Conservation (phyloP, 192 early-diverging fungal species). For the Coemansia sp. region DNA sequence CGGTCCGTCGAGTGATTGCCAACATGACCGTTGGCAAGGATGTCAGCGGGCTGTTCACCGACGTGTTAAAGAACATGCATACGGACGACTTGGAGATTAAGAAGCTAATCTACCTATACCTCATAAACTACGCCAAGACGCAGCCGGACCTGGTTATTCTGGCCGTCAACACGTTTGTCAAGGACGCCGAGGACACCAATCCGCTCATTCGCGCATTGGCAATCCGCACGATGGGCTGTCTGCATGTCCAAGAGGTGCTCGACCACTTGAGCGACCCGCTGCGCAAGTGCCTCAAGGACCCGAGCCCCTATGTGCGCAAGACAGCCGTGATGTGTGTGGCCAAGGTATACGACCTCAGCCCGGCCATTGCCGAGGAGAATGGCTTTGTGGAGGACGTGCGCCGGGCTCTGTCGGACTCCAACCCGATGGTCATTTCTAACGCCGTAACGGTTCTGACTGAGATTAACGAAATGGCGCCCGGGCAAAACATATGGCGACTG, state of each 20-base stretch:
- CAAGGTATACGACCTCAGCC: slow-evolving; percentile 92
- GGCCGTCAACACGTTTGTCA: slow-evolving; percentile 97
- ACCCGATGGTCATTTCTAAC: slow-evolving; percentile 97
- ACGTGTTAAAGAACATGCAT: slow-evolving; percentile 99
- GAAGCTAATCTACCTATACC: slow-evolving; percentile 96
- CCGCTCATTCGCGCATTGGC: slow-evolving; percentile 94
- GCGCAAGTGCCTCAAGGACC: slow-evolving; percentile 86
- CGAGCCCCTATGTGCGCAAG: slow-evolving; percentile 97
- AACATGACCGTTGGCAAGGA: slow-evolving; percentile 99
- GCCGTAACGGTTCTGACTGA: slow-evolving; percentile 90
- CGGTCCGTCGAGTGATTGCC: slow-evolving; percentile 97
- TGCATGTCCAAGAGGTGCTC: slow-evolving; percentile 93
- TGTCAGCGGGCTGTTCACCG: slow-evolving; percentile 91
- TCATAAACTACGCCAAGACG: slow-evolving; percentile 97
- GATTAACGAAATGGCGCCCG: slow-evolving; percentile 76
- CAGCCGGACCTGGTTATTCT: slow-evolving; percentile 96
- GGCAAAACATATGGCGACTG: slow-evolving; percentile 74
- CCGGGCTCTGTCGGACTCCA: slow-evolving; percentile 90
- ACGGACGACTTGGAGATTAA: slow-evolving; percentile 97
- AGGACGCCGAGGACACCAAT: slow-evolving; percentile 93
- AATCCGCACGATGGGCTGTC: slow-evolving; percentile 97
- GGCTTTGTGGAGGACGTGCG: slow-evolving; percentile 85
- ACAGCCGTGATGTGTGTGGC: slow-evolving; percentile 96
- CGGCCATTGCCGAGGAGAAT: slow-evolving; percentile 85
- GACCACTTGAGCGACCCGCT: slow-evolving; percentile 93